Base-by-base conservation (phyloP, 2,329 filamentous ascomycete genomes). In the Colletotrichum sp. region DNA sequence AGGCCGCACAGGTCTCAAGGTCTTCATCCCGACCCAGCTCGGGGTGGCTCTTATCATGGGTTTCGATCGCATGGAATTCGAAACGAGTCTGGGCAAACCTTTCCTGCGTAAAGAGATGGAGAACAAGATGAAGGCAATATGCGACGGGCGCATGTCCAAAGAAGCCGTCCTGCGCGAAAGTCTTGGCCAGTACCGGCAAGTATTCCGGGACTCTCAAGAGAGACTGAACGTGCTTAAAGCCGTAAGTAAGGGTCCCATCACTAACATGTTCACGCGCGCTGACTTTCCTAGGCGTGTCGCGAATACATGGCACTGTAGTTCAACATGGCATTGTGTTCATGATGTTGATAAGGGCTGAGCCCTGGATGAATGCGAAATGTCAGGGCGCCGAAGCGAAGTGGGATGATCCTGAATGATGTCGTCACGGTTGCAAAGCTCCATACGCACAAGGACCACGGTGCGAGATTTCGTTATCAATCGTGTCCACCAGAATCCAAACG, bases 101-200 rank as follows among this genome's bases (percentile, higher is more conserved):
- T 99, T 99, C 82, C 87, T 99, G 76, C 93, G 97, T 72, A 99
- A 99, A 85, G 96, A 99, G 88, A 98, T 98, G 95, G 97, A 99
- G 85, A 87, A 95, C 77, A 95, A 96, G 83, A 98, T 99, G 96
- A 97, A 96, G 83, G 95, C 95, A 74, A 98, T 99, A 73, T 99
- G 97, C 85, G 96, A 96, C 75, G 97, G 97, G 30, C 92, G 91
- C 67, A 94, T 92, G 78, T 94, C 93, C 39, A 93, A 92, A 81
- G 90, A 91, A 70, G 90, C 92, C 24, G 95, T 99, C 63, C 90
- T 99, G 57, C 90, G 93, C 71, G 93, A 98, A 83, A 98, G 94
- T 82, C 88, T 99, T 72, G 91, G 93, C 76, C 95, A 97, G 87
- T 99, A 99, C 84, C 92, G 93, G 67, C 92, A 93, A 69, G 95